Conservation (phyloP, 176 grass and related monocot genomes). For the Hordeum marinum region DNA sequence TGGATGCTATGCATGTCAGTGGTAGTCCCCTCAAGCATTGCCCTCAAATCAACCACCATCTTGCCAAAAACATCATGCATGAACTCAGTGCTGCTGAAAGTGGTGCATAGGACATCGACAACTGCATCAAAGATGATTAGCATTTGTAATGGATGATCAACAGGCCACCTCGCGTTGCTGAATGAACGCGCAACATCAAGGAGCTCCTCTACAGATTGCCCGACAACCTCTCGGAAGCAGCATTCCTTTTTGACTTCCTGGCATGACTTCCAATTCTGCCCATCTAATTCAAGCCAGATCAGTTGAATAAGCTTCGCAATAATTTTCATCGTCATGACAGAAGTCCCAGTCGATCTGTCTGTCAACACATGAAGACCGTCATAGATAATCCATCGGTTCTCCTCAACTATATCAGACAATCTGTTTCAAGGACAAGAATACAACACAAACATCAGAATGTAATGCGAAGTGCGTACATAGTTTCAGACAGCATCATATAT, state of each 20-base stretch:
- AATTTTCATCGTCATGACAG: neutral
- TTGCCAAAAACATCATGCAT: neutral
- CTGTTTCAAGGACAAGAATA: neutral
- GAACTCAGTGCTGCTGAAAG: neutral
- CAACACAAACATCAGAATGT: neutral
- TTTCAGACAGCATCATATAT: neutral
- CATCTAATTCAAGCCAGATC: neutral
- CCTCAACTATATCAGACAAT: neutral
- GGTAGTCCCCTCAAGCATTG: neutral
- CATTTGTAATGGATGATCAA: neutral
- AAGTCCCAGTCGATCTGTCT: neutral
- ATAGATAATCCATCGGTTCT: neutral
- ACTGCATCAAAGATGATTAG: neutral
- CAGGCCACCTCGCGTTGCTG: neutral
- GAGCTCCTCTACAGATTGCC: neutral
- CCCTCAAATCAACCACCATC: neutral
- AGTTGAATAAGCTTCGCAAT: neutral
- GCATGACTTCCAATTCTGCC: neutral
- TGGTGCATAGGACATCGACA: neutral
- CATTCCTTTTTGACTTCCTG: neutral
- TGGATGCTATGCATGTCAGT: neutral
- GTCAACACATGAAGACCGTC: neutral
- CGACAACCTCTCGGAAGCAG: neutral
- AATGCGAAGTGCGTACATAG: neutral
- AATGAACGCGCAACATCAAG: neutral